phyloP scores from a whole-genome alignment of 2,329 filamentous ascomycete species.

The Pyrenophora seminiperda region DNA sequence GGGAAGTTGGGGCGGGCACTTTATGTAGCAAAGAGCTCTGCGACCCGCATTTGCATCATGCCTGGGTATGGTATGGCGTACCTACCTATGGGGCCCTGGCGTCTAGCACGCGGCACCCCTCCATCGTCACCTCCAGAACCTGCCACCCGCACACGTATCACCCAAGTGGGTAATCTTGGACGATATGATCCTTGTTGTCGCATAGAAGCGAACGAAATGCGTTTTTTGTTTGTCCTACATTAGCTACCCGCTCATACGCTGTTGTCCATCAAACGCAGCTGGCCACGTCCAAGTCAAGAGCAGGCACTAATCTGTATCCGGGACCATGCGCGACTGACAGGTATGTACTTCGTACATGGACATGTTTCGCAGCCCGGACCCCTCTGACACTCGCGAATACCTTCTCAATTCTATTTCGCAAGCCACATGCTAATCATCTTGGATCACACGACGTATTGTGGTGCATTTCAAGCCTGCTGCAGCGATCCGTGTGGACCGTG shows the following conservation, averaged over 20 bases:
- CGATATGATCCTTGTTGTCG: neutral
- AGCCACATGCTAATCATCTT: neutral
- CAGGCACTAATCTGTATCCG: slow-evolving; percentile 17
- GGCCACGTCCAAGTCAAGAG: neutral
- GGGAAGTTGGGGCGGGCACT: slow-evolving; percentile 28
- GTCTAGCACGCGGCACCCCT: slow-evolving; percentile 32
- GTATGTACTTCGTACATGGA: too few species aligned
- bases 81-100: slow-evolving; percentile 31
- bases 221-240: neutral
- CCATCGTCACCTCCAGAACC: slow-evolving; percentile 20
- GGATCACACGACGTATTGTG: neutral
- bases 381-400: slow-evolving; percentile 2
- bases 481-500: slow-evolving; percentile 4
- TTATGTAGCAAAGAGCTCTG: slow-evolving; percentile 36
- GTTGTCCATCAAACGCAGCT: neutral
- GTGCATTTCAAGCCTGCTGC: neutral
- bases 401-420: neutral
- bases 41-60: slow-evolving; percentile 42
- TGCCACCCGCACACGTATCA: slow-evolving; percentile 23
- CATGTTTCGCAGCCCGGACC: neutral
- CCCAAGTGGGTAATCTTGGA: slow-evolving; percentile 8
- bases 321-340: slow-evolving; percentile 14
- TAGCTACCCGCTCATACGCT: too few species aligned
- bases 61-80: slow-evolving; percentile 14
- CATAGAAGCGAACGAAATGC: slow-evolving; percentile 7